Base-by-base conservation (phyloP, 768 basidiomycete genomes). In the Nidularia sp. region DNA sequence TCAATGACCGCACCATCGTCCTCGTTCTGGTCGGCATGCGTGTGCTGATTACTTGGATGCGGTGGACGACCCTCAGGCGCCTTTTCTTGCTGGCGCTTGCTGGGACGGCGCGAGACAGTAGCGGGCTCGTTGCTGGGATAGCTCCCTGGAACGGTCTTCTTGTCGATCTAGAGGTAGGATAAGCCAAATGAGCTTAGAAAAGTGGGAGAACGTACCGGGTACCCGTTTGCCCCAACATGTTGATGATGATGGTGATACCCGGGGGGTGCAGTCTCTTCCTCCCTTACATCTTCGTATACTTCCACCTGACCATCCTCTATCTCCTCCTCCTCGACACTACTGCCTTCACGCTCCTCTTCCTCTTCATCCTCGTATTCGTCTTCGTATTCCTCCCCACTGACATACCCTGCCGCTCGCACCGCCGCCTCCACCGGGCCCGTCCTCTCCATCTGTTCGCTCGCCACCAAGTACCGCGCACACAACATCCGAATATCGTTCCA, bases 401-500 rank as follows among this genome's bases (percentile, higher is more conserved):
- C 71, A 69, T 94, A 98, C 34, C 96, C 96, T 1, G 80, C 94
- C 2, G 85, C 79, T 48, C 94, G 75, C 13, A 99, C 97, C 25
- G 94, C 96, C 10, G 92, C 91, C 34, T 88, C 90, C 29, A 98
- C 88, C 0, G 93, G 93, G 2, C 96, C 97, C 36, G 85, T 85
- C 43, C 97, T 77, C 71, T 97, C 92, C 71, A 98, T 89, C 65
- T 84, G 80, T 72, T 98, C 97, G 57, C 88, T 90, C 34, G 94
- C 93, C 39, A 98, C 92, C 49, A 99, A 79, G 66, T 97, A 98
- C 55, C 93, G 70, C 18, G 94, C 93, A 61, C 93, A 95, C 39
- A 96, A 73, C 92, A 95, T 94, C 55, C 91, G 71, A 39, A 95
- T 77, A 64, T 98, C 97, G 64, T 98, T 98, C 97, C 97, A 99